phyloP scores from a whole-genome alignment of 257 asterid species.

The Jasminum sambac region DNA sequence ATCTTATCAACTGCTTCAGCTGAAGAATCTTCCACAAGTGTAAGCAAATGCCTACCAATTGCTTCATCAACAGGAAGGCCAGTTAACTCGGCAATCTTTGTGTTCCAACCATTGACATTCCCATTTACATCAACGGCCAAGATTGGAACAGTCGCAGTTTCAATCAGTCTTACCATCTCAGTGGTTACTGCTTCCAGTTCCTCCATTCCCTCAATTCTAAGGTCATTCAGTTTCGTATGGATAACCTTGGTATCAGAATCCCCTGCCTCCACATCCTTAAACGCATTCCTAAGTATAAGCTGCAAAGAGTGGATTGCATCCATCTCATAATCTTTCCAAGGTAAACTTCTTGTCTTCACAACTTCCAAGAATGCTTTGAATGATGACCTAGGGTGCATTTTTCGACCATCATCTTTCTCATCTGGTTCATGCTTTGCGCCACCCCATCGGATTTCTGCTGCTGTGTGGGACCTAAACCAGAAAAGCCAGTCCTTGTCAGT shows the following conservation, averaged over 20 bases:
- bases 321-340: slow-evolving; percentile 97
- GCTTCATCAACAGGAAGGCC: slow-evolving; percentile 61
- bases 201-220: slow-evolving; percentile 73
- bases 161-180: slow-evolving; percentile 91
- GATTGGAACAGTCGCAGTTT: slow-evolving; percentile 90
- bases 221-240: slow-evolving; percentile 67
- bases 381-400: slow-evolving; percentile 90
- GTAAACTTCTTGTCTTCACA: slow-evolving; percentile 70
- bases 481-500: slow-evolving; percentile 83
- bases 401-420: slow-evolving; percentile 74
- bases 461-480: slow-evolving; percentile 97
- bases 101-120: slow-evolving; percentile 80
- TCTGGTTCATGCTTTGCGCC: slow-evolving; percentile 86
- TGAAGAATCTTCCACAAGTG: slow-evolving; percentile 80
- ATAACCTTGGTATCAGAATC: slow-evolving; percentile 44
- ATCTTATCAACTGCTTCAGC: slow-evolving; percentile 65
- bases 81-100: slow-evolving; percentile 56
- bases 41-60: slow-evolving; percentile 64
- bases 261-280: slow-evolving; percentile 44
- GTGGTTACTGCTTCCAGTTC: slow-evolving; percentile 87
- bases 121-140: slow-evolving; percentile 89
- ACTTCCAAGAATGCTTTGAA: slow-evolving; percentile 90
- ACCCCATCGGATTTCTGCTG: slow-evolving; percentile 86
- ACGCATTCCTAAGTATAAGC: slow-evolving; percentile 82
- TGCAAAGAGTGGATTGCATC: slow-evolving; percentile 95